A percentile compares a stretch with the other conserved stretches of the same genome.
phyloP scores from a whole-genome alignment of 768 basidiomycete genomes.

The Boletus subparvulus region DNA sequence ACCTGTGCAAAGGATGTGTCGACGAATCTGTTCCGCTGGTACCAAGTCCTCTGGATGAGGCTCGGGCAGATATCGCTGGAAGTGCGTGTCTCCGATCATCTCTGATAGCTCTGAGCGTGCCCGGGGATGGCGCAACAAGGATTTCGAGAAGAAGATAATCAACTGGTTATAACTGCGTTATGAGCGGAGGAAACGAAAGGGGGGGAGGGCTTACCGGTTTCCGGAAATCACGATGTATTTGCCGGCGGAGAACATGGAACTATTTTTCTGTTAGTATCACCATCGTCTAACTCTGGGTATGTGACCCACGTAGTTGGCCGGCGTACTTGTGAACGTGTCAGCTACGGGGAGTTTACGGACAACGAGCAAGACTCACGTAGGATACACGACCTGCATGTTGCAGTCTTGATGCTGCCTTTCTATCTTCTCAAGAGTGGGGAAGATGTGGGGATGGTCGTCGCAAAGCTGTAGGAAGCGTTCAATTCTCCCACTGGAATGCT shows the following conservation, averaged over 20 bases:
- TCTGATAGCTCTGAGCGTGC: constrained; percentile 86
- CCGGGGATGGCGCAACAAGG: constrained; percentile 88
- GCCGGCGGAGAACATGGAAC: constrained; percentile 97
- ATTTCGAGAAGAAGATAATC: constrained; percentile 96
- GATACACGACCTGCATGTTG: constrained; percentile 99
- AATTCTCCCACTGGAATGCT: constrained; percentile 93
- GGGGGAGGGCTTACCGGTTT: constrained; percentile 70
- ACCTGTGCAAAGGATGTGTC: constrained; percentile 91
- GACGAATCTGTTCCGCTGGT: constrained; percentile 80
- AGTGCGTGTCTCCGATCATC: constrained; percentile 85
- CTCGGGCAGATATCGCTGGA: constrained; percentile 94
- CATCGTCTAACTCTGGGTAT: background rate
- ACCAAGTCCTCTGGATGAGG: constrained; percentile 67
- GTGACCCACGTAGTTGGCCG: constrained; percentile 78
- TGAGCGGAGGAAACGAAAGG: background rate
- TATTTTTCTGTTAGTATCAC: constrained; percentile 28
- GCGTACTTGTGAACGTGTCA: constrained; percentile 57
- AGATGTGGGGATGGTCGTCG: constrained; percentile 92
- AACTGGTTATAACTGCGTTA: constrained; percentile 46
- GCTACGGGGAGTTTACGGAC: background rate
- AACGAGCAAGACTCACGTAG: constrained; percentile 59
- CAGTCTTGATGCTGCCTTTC: constrained; percentile 98
- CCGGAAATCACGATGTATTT: constrained; percentile 96
- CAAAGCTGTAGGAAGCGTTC: constrained; percentile 98
- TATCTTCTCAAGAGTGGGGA: constrained; percentile 85